A percentile compares a stretch with the other conserved stretches of the same genome.
Conservation (phyloP, 805 yeast genomes). For the Lipomyces chichibuensis region DNA sequence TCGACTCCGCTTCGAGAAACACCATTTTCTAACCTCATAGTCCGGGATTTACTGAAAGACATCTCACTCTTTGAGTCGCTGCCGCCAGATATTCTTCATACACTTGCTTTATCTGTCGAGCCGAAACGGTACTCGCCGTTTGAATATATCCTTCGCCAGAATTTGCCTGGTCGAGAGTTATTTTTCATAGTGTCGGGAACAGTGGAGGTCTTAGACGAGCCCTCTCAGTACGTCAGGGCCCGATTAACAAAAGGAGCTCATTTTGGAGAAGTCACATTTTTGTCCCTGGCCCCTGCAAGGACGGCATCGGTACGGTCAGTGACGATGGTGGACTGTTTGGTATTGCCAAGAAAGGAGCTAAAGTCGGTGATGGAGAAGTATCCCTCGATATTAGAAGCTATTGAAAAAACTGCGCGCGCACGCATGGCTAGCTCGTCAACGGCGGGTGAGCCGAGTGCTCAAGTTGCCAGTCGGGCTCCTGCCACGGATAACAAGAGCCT, state of each 20-base stretch:
- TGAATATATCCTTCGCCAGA: conserved; percentile 63
- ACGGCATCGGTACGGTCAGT: conserved; percentile 69
- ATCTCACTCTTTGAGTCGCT: conserved; percentile 62
- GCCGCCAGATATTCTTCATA: conserved; percentile 63
- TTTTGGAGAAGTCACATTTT: conserved; percentile 78
- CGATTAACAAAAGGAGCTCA: conserved; percentile 64
- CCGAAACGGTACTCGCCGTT: conserved; percentile 57
- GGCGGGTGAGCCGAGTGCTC: not conserved
- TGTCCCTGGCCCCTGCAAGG: conserved; percentile 50
- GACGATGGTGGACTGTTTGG: conserved; percentile 61
- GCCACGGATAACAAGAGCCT: not conserved
- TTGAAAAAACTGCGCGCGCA: conserved; percentile 61
- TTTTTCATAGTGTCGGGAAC: conserved; percentile 70
- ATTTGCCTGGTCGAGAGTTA: conserved; percentile 64
- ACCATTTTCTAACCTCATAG: conserved; percentile 32
- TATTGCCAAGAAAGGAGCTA: conserved; percentile 59
- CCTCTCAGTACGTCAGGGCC: conserved; percentile 54
- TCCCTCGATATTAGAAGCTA: conserved; percentile 62
- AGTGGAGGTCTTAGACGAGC: conserved; percentile 62
- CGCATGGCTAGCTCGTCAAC: conserved; percentile 44
- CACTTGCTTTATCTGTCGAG: conserved; percentile 65
- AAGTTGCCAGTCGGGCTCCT: not conserved
- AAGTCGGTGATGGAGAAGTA: conserved; percentile 59
- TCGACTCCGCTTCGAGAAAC: conserved; percentile 10
- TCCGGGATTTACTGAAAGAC: conserved; percentile 60